Base-by-base conservation (phyloP, 495 filamentous ascomycete genomes). In the Cudoniella acicularis region DNA sequence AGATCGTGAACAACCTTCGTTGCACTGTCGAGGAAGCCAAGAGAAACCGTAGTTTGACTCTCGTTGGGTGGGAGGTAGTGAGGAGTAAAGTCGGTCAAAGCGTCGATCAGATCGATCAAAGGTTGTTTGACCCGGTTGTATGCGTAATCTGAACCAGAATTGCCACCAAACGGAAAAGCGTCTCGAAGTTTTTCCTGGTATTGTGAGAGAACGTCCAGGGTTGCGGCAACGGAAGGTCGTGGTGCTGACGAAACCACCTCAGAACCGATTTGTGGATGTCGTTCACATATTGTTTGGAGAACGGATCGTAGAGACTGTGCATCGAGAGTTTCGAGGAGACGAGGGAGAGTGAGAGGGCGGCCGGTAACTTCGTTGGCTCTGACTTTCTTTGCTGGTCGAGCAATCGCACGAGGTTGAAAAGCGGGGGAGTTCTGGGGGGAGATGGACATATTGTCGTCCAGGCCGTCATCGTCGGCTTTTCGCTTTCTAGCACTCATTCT, bases 21-120 rank as follows among this genome's bases (percentile, higher is more conserved):
- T 17, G 87, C 94, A 21, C 83, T 87, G 57, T 98, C 91, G 24
- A 98, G 82, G 67, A 89, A 98, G 57, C 83, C 85, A 59, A 98
- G 73, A 4, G 91, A 96, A 10, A 85, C 74, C 8, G 87, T 82
- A 10, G 88, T 74, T 68, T 96, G 93, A 2, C 84, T 72, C 71
- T 98, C 94, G 62, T 89, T 86, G 0, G 94, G 94, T 10, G 94
- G 95, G 2, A 98, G 85, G 65, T 94, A 98, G 69, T 96, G 91
- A 10, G 91, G 91, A 2, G 91, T 96, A 69, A 92, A 98, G 65
- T 98, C 94, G 66, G 85, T 85, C 54, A 98, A 78, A 47, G 94
- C 91, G 59, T 98, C 91, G 52, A 96, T 80, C 30, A 98, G 84
- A 21, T 88, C 85, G 24, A 82, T 74, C 1, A 98, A 81, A 41